Conservation (phyloP, 495 filamentous ascomycete species). For the Clohesyomyces aquaticus region DNA sequence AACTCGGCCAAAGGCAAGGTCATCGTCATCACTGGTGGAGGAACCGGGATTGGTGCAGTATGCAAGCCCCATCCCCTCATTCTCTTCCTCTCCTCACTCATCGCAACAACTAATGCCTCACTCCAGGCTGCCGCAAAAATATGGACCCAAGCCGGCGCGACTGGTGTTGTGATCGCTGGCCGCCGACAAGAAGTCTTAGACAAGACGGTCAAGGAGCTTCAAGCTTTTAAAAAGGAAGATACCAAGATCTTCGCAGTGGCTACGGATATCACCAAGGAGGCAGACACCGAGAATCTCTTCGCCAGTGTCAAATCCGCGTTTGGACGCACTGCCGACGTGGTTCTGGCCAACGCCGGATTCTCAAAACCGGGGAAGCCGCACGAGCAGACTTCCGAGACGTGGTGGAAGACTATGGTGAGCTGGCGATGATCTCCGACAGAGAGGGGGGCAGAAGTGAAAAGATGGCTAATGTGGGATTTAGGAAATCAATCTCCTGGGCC, state of each 20-base stretch:
- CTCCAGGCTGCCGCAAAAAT: constrained; percentile 25
- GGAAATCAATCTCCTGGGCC: constrained; percentile 29
- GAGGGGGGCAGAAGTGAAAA: no score
- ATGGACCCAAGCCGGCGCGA: constrained; percentile 34
- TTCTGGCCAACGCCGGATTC: constrained; percentile 24
- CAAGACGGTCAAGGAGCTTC: constrained; percentile 4
- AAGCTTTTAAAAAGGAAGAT: constrained; percentile 6
- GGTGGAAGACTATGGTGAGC: constrained; percentile 25
- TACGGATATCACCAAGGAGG: constrained; percentile 18
- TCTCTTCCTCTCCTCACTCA: no score
- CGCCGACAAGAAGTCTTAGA: constrained; percentile 33
- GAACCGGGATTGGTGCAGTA: constrained; percentile 37
- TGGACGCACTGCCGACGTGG: constrained; percentile 30
- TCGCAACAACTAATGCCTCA: neutral
- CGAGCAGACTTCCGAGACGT: constrained; percentile 16
- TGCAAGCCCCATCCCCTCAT: neutral
- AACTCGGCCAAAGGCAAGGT: constrained; percentile 30
- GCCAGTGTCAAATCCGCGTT: constrained; percentile 29
- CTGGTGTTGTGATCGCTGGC: constrained; percentile 37
- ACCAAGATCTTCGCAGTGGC: constrained; percentile 28
- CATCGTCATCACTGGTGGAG: constrained; percentile 38
- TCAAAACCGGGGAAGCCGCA: constrained; percentile 1
- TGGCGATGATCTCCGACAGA: no score
- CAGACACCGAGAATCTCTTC: constrained; percentile 16
- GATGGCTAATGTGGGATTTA: no score